These are phyloP conservation scores for Trapa incisa DNA, from an alignment of 345 rosid species.

Conservation along the genomic window DNA sequence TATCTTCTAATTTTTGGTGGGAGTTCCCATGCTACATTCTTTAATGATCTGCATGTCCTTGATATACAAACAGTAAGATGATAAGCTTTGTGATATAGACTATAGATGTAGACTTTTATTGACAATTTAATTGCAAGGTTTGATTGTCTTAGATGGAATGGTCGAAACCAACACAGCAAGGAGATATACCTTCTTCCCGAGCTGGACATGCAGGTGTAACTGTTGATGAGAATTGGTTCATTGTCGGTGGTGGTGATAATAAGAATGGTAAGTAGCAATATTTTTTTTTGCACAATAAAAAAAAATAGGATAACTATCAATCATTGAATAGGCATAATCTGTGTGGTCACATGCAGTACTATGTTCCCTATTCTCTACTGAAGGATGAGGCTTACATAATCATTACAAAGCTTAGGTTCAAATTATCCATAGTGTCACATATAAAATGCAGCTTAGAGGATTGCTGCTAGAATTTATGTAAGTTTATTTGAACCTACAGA, in stretches of 20 bases:
- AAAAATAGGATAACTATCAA: background rate
- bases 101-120: background rate
- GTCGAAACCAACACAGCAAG: conserved; percentile 92
- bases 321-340: background rate
- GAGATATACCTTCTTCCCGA: conserved; percentile 78
- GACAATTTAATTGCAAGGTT: conserved; percentile 7
- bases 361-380: background rate
- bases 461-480: background rate
- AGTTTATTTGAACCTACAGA: background rate
- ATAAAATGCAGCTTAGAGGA: background rate
- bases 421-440: background rate
- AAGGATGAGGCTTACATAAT: background rate
- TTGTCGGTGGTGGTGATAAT: conserved; percentile 98
- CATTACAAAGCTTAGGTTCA: background rate
- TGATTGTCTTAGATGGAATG: conserved; percentile 75
- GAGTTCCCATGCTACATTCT: conserved; percentile 90
- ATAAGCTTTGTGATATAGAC: background rate
- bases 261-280: conserved; percentile 51
- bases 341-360: background rate
- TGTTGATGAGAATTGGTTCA: conserved; percentile 98
- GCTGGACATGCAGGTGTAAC: conserved; percentile 98
- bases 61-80: conserved; percentile 88
- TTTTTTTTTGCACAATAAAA: background rate
- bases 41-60: conserved; percentile 90
- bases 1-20: conserved; percentile 97